Base-by-base conservation (phyloP, 257 asterid genomes). In the Primulina tabacum region DNA sequence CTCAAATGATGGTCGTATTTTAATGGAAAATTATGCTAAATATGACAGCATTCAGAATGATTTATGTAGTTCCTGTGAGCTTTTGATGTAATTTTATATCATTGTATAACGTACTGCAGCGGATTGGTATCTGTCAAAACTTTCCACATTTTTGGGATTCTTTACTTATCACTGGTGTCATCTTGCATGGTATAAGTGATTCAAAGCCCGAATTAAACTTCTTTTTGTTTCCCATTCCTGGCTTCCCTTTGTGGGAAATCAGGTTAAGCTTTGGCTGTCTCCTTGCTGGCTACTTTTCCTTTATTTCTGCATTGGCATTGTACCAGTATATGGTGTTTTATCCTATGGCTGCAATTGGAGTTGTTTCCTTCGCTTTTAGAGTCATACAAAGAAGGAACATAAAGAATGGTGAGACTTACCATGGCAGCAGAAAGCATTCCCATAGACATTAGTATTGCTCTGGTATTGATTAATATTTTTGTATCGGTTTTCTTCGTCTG, bases 71-170 rank as follows among this genome's bases (percentile, higher is more conserved):
- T 33, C 57, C 52, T 35, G 5, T 30, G 63, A 52, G 37, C 47
- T 63, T 63, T 1, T n/a, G 8, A 20, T 35, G 18, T 74, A 58
- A 40, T 52, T 47, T 53, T 59, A 34, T 53, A 20, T 11, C 60
- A 11, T 33, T 32, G 4, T n/a, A 20, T 67, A 47, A 34, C 33
- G 67, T 64, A n/a, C 50, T 84, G 88, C 96, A 93, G 97, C 83
- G 95, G 78, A 78, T 73, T 63, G 90, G 91, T 2, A 65, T 63
- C n/a, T 82, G 86, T n/a, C 86, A 84, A 56, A 89, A 79, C 79
- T 82, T 81, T 77, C 97, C 97, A 0, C 82, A 90, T 87, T 77
- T 87, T 68, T 84, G 82, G 89, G 99, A 93, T 75, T 90, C 92
- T 24, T 56, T 82, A 33, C 90, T 93, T 52, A 83, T 96, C 80